Evolutionary conservation across 2,329 filamentous ascomycete genomes (phyloP), one percentile per base, ranked within the genome.

Genomic region (Penicillium sp.): DNA sequence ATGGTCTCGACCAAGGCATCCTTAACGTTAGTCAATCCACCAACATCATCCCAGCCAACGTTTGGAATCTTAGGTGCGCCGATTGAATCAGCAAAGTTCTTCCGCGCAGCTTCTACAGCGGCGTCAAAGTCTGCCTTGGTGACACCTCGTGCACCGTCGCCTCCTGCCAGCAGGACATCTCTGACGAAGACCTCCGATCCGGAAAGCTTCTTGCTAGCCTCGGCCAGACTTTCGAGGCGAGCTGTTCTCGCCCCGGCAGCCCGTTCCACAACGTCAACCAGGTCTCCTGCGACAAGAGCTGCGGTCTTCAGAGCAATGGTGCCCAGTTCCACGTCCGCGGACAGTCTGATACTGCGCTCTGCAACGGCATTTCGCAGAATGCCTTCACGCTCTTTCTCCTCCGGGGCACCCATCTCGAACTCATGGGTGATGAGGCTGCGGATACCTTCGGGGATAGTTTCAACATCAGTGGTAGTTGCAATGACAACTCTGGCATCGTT

Each of bases 31-130:
- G 89, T 87, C 33, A 97, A 82, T 49, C 94, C 93, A 74, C 93
- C 93, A 21, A 99, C 93, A 73, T 99, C 93, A 65, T 93, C 89
- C 93, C 93, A 99, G 23, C 89, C 89, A 7, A 99, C 94, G 62
- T 96, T 97, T 7, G 93, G 94, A 61, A 97, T 97, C 82, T 97
- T 97, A 2, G 94, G 94, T 6, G 94, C 94, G 25, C 94, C 94
- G 63, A 99, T 99, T 0, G 93, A 89, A 73, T 97, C 94, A 6
- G 94, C 93, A 73, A 99, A 99, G 76, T 97, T 97, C 82, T 97
- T 97, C 54, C 94, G 87, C 1, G 94, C 94, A 6, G 93, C 91
- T 59, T 97, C 93, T 4, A 99, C 93, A 0, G 94, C 94, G n/a
- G 88, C 78, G 54, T 96, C 92, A 64, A 97, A 93, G 74, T 99